Evolutionary conservation across 768 basidiomycete species (phyloP), one percentile per base, ranked within the genome.

Genomic region (Amanita brunnescens): DNA sequence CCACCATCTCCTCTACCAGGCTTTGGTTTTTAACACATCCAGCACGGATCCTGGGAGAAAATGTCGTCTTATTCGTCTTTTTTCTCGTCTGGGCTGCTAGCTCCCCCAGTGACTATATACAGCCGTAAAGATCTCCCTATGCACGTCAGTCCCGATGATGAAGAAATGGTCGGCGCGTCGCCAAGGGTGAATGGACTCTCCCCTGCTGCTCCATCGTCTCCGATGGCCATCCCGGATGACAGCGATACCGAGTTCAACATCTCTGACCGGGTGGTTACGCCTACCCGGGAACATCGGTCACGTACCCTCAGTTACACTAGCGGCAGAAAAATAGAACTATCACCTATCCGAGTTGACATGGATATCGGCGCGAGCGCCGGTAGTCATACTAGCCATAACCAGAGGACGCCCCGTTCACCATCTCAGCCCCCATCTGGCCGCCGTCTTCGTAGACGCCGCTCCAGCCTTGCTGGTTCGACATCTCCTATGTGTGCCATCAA

Each of bases 31-130:
- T 24, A n/a, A 18, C 35, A 47, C 53, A n/a, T n/a, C 30, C 51
- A 49, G 5, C 20, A 4, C 18, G 51, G 46, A 49, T 43, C 18
- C 35, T 55, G 20, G 45, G 43, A 3, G 13, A 53, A 21, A 30
- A 64, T 62, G 59, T 68, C 76, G 57, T 62, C 72, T 33, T 86
- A 86, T 59, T 86, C 84, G 26, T 67, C 78, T 6, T 80, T 86
- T 58, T 86, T 86, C 65, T 81, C 83, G 29, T 83, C 83, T 35
- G 84, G 84, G 18, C 73, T 86, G 32, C 77, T 84, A 33, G 83
- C 83, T 12, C 70, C 77, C 4, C 69, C 54, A 10, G 55, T 20
- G n/a, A 29, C 37, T 3, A 37, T 35, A 43, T 39, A 50, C 14
- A 20, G 39, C 26, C 30, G 29, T 13, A 37, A 34, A 13, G 42